Evolutionary conservation across 2,329 filamentous ascomycete genomes (phyloP).

Genomic region (Teratosphaeria gauchensis): DNA sequence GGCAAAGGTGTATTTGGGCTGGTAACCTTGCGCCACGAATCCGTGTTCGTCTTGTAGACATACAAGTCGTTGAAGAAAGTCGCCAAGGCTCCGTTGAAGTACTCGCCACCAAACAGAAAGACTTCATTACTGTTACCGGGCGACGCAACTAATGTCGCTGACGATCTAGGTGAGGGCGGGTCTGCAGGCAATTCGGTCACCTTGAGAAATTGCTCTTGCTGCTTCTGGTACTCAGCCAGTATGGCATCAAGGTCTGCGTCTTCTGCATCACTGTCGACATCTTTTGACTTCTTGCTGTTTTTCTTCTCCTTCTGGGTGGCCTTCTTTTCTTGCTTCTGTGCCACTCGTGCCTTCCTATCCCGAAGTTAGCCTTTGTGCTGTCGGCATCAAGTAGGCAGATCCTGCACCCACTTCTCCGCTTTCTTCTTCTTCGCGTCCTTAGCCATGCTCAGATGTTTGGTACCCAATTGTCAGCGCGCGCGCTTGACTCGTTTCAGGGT

Average conservation of each 20-base stretch:
- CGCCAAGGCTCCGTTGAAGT: conserved; percentile 84
- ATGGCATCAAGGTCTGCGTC: conserved; percentile 90
- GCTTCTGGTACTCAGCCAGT: conserved; percentile 81
- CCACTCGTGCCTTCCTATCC: conserved; percentile 16
- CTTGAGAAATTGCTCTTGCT: conserved; percentile 87
- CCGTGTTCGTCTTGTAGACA: conserved; percentile 65
- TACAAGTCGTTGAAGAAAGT: conserved; percentile 59
- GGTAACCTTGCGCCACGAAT: conserved; percentile 85
- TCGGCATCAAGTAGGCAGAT: neutral
- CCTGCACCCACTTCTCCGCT: conserved; percentile 10
- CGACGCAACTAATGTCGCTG: conserved; percentile 72
- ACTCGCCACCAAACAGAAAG: conserved; percentile 88
- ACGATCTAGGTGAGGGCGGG: conserved; percentile 69
- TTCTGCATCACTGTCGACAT: conserved; percentile 78
- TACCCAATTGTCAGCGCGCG: neutral
- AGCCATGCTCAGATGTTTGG: conserved; percentile 31
- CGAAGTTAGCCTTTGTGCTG: neutral
- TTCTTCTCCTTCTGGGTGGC: conserved; percentile 74
- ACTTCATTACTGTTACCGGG: conserved; percentile 81
- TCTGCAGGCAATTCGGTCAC: conserved; percentile 69
- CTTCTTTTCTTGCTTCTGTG: conserved; percentile 46
- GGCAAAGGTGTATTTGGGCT: conserved; percentile 87
- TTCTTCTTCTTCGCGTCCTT: conserved; percentile 40
- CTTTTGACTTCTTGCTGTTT: conserved; percentile 63
- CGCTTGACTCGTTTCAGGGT: neutral